Base-by-base conservation (phyloP, 495 filamentous ascomycete species). In the Neurospora pannonica region DNA sequence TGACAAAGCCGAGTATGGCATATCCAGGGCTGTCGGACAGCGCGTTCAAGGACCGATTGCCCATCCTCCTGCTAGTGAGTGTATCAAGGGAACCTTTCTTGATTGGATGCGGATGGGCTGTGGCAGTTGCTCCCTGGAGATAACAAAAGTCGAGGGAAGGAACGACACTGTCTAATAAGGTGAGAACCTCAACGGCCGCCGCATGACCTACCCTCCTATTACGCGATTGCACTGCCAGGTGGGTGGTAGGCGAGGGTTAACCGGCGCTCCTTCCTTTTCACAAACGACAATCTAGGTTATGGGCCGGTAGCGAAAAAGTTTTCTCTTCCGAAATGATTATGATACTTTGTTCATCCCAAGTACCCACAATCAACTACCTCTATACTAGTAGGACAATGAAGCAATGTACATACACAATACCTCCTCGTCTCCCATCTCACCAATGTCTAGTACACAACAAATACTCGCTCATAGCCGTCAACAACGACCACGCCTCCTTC, bases 401-500 rank as follows among this genome's bases (percentile, higher is more conserved):
- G 11, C n/a, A 19, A 19, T 67, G 5, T 17, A 15, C 6, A 8
- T 31, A 34, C 15, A 67, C 28, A 62, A 3, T 31, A 11, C 42
- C n/a, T 60, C 11, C 19, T 8, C 43, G 9, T 48, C 43, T n/a
- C n/a, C n/a, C n/a, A n/a, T n/a, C 37, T 71, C 24, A 92, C 88
- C 89, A 92, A 77, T 90, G 89, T 70, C 88, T 83, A 15, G 87
- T 84, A 48, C 83, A 83, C 15, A 89, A 74, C 19, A 90, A 74
- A 71, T 87, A 83, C 80, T 89, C 87, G 79, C 89, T 88, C 85
- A 93, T 89, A 17, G 80, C 81, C n/a, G 81, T 86, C 70, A 94
- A 71, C 75, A 95, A 82, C 74, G 87, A 88, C 88, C 90, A 92
- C 17, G 93, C 91, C 74, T 90, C 88, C 83, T 95, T 97, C 62